Percentiles rank a stretch among this genome's conserved stretches.
Conservation (phyloP, 2,329 filamentous ascomycete species). For the Bipolaris victoriae region DNA sequence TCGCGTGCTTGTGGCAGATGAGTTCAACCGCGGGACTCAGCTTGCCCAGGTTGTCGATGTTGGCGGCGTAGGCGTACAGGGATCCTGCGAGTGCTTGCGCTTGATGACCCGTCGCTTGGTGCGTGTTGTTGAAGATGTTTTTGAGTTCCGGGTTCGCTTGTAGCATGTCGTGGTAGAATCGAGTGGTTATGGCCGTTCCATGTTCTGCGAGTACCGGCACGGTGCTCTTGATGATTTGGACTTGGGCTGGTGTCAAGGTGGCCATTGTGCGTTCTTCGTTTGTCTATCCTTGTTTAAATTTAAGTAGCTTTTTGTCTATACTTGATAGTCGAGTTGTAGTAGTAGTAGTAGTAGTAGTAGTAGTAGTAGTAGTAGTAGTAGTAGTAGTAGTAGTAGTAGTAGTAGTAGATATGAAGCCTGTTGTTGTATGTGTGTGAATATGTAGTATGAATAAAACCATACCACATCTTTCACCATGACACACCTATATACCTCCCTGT, state of each 20-base stretch:
- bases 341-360: too few species aligned
- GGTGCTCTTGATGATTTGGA: constrained; percentile 70
- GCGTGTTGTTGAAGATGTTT: constrained; percentile 73
- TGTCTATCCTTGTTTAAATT: too few species aligned
- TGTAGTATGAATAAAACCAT: background rate
- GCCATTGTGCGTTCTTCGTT: constrained; percentile 25
- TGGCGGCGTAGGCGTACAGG: constrained; percentile 72
- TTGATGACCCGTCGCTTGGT: constrained; percentile 72
- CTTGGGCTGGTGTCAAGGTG: constrained; percentile 66
- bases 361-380: too few species aligned
- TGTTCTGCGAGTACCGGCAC: constrained; percentile 72
- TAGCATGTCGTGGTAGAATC: constrained; percentile 75
- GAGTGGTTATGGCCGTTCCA: constrained; percentile 70
- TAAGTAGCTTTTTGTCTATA: background rate
- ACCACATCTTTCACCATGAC: background rate
- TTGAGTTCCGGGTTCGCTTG: constrained; percentile 68
- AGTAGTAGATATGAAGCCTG: background rate
- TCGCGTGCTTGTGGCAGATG: constrained; percentile 79
- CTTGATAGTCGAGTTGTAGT: background rate
- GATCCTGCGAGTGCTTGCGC: constrained; percentile 71
- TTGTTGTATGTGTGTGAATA: background rate
- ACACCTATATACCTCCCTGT: background rate
- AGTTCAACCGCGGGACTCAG: constrained; percentile 66
- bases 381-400: background rate
- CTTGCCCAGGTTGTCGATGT: constrained; percentile 71